phyloP scores from a whole-genome alignment of 129 eudicot genomes.

The Mikania micrantha region DNA sequence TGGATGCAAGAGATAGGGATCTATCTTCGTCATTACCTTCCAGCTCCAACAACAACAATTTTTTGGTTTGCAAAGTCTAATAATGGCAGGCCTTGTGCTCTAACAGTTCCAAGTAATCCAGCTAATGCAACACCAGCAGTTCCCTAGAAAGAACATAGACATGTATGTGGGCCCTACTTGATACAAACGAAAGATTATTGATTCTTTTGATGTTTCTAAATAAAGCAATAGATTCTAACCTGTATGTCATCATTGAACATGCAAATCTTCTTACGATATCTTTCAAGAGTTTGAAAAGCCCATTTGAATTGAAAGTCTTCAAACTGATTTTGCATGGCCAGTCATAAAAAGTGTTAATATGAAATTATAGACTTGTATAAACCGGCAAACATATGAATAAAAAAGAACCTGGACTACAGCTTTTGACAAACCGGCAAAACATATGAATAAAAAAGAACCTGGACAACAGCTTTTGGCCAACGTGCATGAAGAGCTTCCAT shows the following conservation, averaged over 20 bases:
- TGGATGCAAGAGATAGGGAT: too few species aligned
- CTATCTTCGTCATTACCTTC: slow-evolving; percentile 50
- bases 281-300: slow-evolving; percentile 93
- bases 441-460: slow-evolving; percentile 61
- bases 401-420: slow-evolving; percentile 96
- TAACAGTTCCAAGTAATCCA: slow-evolving; percentile 91
- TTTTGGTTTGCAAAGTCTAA: slow-evolving; percentile 83
- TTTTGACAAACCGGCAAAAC: slow-evolving; percentile 99
- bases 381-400: neutral
- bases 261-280: slow-evolving; percentile 80
- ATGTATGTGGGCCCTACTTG: neutral
- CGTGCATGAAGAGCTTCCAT: slow-evolving; percentile 97
- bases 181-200: neutral
- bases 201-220: neutral
- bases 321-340: slow-evolving; percentile 43
- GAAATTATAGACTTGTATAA: neutral
- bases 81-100: slow-evolving; percentile 90
- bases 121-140: slow-evolving; percentile 99
- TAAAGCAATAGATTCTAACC: slow-evolving; percentile 30
- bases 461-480: slow-evolving; percentile 99
- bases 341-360: slow-evolving; percentile 10
- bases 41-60: slow-evolving; percentile 94
- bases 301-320: slow-evolving; percentile 98
- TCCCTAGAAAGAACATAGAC: slow-evolving; percentile 51
- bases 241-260: slow-evolving; percentile 99